These are phyloP conservation scores for Phytopythium mirpurense DNA, from an alignment of 352 stramenopile genomes.

Conservation along the genomic window DNA sequence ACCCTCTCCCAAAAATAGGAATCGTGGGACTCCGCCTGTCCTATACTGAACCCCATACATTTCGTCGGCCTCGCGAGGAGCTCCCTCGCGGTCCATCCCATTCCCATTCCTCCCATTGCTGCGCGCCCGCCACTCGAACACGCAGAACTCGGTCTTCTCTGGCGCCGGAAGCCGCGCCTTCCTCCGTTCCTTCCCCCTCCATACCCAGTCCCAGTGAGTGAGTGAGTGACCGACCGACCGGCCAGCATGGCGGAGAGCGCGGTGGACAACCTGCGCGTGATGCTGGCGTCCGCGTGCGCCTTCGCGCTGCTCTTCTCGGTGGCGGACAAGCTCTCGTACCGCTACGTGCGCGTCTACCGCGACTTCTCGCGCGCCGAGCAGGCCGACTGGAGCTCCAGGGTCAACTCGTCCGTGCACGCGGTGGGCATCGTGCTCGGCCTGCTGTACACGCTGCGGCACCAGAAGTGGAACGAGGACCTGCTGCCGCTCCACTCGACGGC, in stretches of 20 bases:
- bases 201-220: too few relatives aligned
- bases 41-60: background rate
- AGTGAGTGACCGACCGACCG: background rate
- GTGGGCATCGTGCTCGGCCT: slow-evolving; percentile 58
- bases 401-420: slow-evolving; percentile 80
- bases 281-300: slow-evolving; percentile 43
- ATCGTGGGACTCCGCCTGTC: background rate
- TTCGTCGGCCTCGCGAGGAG: too few relatives aligned
- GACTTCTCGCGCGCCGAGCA: slow-evolving; percentile 66
- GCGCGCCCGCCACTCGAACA: background rate
- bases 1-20: slow-evolving; percentile 1
- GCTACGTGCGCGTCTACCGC: slow-evolving; percentile 56
- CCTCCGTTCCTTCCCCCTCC: background rate
- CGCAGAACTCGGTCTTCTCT: background rate
- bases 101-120: too few relatives aligned
- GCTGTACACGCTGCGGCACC: slow-evolving; percentile 48
- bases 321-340: slow-evolving; percentile 42
- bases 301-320: slow-evolving; percentile 57
- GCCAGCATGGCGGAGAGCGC: background rate
- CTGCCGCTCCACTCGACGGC: slow-evolving; percentile 49
- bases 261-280: slow-evolving; percentile 32
- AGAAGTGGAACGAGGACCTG: slow-evolving; percentile 62
- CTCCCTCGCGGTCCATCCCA: too few relatives aligned
- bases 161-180: too few relatives aligned
- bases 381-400: slow-evolving; percentile 79